phyloP scores from a whole-genome alignment of 306 rosid species.

The Quercus glauca region DNA sequence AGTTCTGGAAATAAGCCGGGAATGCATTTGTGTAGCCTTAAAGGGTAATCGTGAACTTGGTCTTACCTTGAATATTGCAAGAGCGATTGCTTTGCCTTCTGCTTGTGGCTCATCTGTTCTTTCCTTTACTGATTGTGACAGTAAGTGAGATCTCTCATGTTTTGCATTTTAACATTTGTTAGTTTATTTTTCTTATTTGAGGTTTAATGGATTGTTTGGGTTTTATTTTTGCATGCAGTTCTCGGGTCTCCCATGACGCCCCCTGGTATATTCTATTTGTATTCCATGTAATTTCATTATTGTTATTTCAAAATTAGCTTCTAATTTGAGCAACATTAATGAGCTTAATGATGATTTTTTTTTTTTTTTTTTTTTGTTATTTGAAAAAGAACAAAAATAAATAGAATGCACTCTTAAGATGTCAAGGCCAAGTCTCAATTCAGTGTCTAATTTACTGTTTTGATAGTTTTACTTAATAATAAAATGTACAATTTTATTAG shows the following conservation, averaged over 20 bases:
- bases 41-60: background rate
- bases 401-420: too few species aligned
- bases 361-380: too few species aligned
- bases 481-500: too few species aligned
- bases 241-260: background rate
- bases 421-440: too few species aligned
- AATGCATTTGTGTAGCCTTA: constrained; percentile 17
- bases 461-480: too few species aligned
- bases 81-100: background rate
- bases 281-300: background rate
- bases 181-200: background rate
- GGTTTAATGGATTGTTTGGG: background rate
- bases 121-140: background rate
- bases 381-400: too few species aligned
- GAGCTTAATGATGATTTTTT: too few species aligned
- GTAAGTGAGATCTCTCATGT: constrained; percentile 8
- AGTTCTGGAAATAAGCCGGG: background rate
- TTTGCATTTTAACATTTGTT: background rate
- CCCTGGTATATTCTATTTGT: background rate
- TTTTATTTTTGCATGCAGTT: background rate
- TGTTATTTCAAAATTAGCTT: too few species aligned
- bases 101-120: constrained; percentile 6
- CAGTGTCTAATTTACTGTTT: too few species aligned
- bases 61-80: constrained; percentile 8
- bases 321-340: too few species aligned